Evolutionary conservation across 306 rosid species (phyloP), one percentile per base, ranked within the genome.

Genomic region (Hippophae tibetana): DNA sequence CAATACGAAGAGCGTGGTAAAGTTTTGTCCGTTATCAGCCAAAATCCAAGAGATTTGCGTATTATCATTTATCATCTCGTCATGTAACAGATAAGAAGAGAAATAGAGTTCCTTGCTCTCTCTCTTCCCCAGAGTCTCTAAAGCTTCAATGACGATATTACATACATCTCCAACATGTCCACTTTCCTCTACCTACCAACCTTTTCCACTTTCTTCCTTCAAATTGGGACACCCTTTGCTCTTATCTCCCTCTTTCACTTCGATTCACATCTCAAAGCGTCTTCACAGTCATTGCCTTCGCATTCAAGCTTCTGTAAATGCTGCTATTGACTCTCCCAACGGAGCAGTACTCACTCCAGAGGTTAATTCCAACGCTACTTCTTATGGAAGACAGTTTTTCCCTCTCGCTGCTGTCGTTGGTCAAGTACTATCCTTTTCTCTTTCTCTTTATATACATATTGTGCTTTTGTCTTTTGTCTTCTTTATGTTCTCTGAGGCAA

Each of bases 381-480:
- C 27, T 59, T 90, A 78, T 66, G 98, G 98, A 51, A 74, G 96
- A 42, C 89, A 79, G 68, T 90, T 52, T 66, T 90, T 90, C 47
- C 98, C 98, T 40, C 85, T 92, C 40, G 98, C 98, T 42, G 98
- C 98, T 43, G 98, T 92, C 67, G 84, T 92, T 14, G 98, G 96
- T 72, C 98, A 87, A 67, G 97, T 90, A 80, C 5, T 10, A 2
- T n/a, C 44, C 27, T 48, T 12, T 55, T 47, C 26, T 60, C 41
- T 59, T 9, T 49, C 10, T 43, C 43, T 53, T 54, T 47, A 8
- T n/a, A 7, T 41, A 50, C 26, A 23, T 42, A 54, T 7, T 43
- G 2, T 31, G 5, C 54, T 6, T 60, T 68, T 10, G 23, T 23
- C 13, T 8, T 57, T 56, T 12, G 8, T 31, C 40, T 10, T 25